Evolutionary conservation across 2,329 filamentous ascomycete genomes (phyloP).

Genomic region (Beauveria caledonica): DNA sequence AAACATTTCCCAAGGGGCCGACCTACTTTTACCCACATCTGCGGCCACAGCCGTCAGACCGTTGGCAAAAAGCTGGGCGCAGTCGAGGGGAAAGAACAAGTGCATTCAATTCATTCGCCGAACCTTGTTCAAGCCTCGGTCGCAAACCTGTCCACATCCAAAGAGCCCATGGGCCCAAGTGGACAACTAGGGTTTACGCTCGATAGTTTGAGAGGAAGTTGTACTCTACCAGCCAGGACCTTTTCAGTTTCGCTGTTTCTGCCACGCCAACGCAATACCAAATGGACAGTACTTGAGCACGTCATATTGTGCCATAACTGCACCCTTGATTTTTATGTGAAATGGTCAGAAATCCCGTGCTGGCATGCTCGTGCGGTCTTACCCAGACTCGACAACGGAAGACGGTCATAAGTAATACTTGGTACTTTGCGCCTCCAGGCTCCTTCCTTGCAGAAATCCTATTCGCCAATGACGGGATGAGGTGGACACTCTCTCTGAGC

Average conservation of each 20-base stretch:
- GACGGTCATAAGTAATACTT: too few relatives aligned
- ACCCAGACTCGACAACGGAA: not conserved
- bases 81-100: not conserved
- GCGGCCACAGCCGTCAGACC: not conserved
- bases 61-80: not conserved
- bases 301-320: not conserved
- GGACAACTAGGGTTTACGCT: not conserved
- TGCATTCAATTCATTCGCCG: not conserved
- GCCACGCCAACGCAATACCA: not conserved
- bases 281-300: not conserved
- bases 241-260: not conserved
- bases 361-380: not conserved
- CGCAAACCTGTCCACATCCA: not conserved
- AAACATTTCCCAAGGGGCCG: not conserved
- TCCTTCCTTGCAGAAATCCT: not conserved
- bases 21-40: not conserved
- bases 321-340: not conserved
- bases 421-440: not conserved
- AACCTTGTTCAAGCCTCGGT: not conserved
- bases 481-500: not conserved
- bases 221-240: not conserved
- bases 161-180: not conserved
- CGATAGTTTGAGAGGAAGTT: not conserved
- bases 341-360: not conserved
- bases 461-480: not conserved